Conservation (phyloP, 2,329 filamentous ascomycete species). For the Trichoderma koningiopsis region DNA sequence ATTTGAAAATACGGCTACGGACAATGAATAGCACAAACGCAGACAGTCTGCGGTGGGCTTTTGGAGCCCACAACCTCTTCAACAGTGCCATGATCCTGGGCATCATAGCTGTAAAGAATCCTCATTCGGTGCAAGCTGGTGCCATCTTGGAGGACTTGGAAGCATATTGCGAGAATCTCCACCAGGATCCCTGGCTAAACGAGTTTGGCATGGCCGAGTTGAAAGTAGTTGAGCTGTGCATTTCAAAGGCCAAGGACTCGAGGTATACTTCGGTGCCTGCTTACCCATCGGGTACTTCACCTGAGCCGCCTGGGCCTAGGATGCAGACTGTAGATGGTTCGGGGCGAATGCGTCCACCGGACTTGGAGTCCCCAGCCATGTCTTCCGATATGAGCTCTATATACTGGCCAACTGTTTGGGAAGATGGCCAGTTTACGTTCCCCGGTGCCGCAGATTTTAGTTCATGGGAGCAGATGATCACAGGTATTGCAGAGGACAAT, state of each 20-base stretch:
- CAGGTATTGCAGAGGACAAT: constrained; percentile 13
- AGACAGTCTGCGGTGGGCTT: constrained; percentile 8
- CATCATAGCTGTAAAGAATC: constrained; percentile 7
- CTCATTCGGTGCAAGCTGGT: background rate
- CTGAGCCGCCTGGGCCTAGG: background rate
- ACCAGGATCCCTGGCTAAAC: constrained; percentile 14
- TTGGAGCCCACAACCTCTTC: constrained; percentile 8
- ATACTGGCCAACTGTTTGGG: constrained; percentile 20
- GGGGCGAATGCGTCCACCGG: constrained; percentile 3
- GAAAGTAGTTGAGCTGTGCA: constrained; percentile 9
- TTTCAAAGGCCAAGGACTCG: constrained; percentile 2
- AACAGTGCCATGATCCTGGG: constrained; percentile 17
- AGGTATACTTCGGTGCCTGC: background rate
- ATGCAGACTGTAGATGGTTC: background rate
- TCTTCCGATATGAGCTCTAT: constrained; percentile 13
- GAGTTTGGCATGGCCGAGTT: constrained; percentile 16
- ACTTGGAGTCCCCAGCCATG: constrained; percentile 13
- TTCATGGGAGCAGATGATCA: constrained; percentile 18
- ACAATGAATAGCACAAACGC: constrained; percentile 9
- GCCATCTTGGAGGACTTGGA: constrained; percentile 14
- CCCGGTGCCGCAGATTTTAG: constrained; percentile 12
- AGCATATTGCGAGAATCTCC: constrained; percentile 11
- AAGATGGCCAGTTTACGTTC: constrained; percentile 11
- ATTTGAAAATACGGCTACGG: constrained; percentile 6
- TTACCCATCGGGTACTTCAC: background rate